Evolutionary conservation across 805 yeast species (phyloP).

Genomic region (Scheffersomyces amazonensis): DNA sequence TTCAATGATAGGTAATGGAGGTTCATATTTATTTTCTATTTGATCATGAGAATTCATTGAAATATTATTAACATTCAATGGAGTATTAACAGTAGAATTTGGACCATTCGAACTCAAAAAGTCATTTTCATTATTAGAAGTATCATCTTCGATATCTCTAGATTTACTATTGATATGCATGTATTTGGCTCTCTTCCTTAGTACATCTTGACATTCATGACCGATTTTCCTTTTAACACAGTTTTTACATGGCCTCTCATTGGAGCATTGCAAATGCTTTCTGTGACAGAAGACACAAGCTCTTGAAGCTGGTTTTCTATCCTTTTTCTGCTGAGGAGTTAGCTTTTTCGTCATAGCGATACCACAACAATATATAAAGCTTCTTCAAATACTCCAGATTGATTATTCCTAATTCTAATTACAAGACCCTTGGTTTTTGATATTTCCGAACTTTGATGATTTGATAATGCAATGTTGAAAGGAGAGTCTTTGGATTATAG

Average conservation of each 20-base stretch:
- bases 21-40: no score
- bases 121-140: neutral
- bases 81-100: neutral
- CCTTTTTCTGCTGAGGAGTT: conserved; percentile 48
- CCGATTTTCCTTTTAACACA: conserved; percentile 62
- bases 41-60: no score
- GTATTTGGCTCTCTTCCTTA: conserved; percentile 49
- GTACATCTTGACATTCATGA: conserved; percentile 55
- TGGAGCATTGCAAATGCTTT: conserved; percentile 73
- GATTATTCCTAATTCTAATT: no score
- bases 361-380: no score
- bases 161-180: neutral
- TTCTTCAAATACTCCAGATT: no score
- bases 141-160: neutral
- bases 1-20: no score
- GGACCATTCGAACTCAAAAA: neutral
- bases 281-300: conserved; percentile 74
- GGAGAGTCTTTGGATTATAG: no score
- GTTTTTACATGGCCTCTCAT: conserved; percentile 67
- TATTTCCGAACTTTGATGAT: no score
- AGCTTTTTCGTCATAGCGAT: conserved; percentile 65
- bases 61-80: no score
- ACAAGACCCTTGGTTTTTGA: no score
- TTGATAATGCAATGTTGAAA: no score
- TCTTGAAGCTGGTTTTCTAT: conserved; percentile 59